Percentiles rank a stretch among this genome's conserved stretches.
phyloP scores from a whole-genome alignment of 1,139 yeast species.

The Geotrichum histeridarum region DNA sequence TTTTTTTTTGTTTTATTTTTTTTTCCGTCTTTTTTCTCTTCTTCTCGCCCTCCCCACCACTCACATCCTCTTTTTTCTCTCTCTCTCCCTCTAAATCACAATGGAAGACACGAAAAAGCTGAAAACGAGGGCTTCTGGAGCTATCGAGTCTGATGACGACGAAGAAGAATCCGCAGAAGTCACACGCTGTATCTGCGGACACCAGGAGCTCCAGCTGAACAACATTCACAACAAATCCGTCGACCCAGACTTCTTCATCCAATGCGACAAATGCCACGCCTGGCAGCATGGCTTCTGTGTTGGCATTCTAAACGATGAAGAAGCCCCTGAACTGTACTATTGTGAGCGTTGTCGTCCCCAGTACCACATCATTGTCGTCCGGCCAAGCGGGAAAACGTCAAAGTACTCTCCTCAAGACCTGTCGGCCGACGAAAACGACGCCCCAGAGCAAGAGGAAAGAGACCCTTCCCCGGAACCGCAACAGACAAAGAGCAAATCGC shows the following conservation, averaged over 20 bases:
- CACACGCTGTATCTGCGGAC: conserved; percentile 86
- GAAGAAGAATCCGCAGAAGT: conserved; percentile 58
- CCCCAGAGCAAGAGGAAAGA: conserved; percentile 27
- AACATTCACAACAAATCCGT: conserved; percentile 45
- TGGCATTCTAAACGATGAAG: conserved; percentile 65
- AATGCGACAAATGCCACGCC: conserved; percentile 86
- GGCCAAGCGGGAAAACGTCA: conserved; percentile 45
- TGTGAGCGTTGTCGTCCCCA: conserved; percentile 89
- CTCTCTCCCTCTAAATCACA: neutral
- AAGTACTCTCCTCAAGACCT: conserved; percentile 41
- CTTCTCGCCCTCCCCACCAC: neutral
- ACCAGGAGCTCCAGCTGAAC: conserved; percentile 54
- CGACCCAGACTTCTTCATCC: conserved; percentile 74
- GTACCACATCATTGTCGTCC: conserved; percentile 55
- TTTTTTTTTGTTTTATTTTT: conserved; percentile 5
- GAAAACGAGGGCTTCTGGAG: conserved; percentile 1
- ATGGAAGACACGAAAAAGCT: conserved; percentile 4
- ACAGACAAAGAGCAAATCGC: conserved; percentile 2
- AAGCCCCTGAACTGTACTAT: conserved; percentile 87
- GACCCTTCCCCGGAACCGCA: conserved; percentile 14
- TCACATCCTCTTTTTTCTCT: neutral
- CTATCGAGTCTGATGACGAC: conserved; percentile 17
- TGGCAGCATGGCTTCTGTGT: conserved; percentile 99
- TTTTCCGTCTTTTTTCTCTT: neutral
- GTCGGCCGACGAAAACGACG: conserved; percentile 24